Percentiles rank a stretch among this genome's conserved stretches.
These are phyloP conservation scores for Polytrichum formosum DNA, from an alignment of 225 moss, liverwort and hornwort species.

Conservation along the genomic window DNA sequence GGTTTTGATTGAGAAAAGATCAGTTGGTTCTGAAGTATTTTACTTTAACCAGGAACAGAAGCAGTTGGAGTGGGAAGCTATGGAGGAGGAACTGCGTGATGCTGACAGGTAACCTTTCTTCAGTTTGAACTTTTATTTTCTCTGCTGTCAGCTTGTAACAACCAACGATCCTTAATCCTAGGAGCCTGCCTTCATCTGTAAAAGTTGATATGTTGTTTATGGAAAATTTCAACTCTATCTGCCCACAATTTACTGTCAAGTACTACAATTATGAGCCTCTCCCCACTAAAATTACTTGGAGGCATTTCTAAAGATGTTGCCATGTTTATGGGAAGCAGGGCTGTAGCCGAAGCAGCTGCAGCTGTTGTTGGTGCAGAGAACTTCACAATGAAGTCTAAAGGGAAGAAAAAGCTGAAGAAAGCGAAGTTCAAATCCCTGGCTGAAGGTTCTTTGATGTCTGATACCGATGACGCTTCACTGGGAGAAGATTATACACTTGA, in stretches of 20 bases:
- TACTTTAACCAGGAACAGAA: conserved; percentile 69
- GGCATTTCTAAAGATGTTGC: neutral
- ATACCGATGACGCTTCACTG: conserved; percentile 50
- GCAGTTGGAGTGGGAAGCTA: conserved; percentile 96
- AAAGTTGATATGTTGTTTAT: no score
- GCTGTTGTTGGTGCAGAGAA: conserved; percentile 73
- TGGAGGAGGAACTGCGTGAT: conserved; percentile 95
- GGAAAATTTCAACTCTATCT: no score
- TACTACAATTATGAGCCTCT: neutral
- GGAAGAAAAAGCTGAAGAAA: conserved; percentile 81
- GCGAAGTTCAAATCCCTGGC: conserved; percentile 87
- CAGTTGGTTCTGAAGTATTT: conserved; percentile 17
- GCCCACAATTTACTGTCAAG: neutral
- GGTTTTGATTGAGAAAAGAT: neutral
- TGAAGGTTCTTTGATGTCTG: conserved; percentile 70
- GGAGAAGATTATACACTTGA: conserved; percentile 44
- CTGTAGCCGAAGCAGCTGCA: conserved; percentile 76
- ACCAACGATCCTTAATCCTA: no score
- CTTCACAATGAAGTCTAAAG: conserved; percentile 62
- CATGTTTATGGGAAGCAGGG: conserved; percentile 38
- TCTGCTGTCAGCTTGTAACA: no score
- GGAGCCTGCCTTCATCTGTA: no score
- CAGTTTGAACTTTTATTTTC: no score
- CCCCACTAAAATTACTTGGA: neutral
- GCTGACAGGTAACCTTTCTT: conserved; percentile 68